These are phyloP conservation scores for Clohesyomyces aquaticus DNA, from an alignment of 495 filamentous ascomycete species.

Conservation along the genomic window DNA sequence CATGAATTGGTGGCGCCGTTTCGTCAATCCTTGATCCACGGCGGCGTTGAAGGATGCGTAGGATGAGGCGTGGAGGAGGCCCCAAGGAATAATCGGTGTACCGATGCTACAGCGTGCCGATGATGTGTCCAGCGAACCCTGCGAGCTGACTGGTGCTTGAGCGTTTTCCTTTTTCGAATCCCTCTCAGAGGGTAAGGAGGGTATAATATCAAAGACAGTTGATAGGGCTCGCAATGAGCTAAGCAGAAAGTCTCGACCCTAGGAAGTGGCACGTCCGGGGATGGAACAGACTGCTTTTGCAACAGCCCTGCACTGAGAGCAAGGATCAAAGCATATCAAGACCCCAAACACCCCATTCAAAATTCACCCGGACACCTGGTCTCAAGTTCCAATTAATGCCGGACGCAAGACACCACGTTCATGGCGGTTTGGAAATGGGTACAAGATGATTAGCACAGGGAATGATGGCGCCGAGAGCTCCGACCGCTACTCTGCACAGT, in stretches of 20 bases:
- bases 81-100: conserved; percentile 12
- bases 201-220: conserved; percentile 23
- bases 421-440: neutral
- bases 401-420: conserved; percentile 14
- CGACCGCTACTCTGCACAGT: conserved; percentile 34
- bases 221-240: neutral
- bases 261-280: neutral
- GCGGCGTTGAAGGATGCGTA: conserved; percentile 7
- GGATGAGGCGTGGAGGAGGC: conserved; percentile 15
- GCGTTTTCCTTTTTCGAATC: conserved; percentile 10
- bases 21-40: conserved; percentile 15
- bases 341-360: conserved; percentile 7
- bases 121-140: conserved; percentile 10
- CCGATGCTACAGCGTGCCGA: conserved; percentile 17
- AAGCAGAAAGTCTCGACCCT: conserved; percentile 10
- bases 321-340: conserved; percentile 27
- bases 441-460: neutral
- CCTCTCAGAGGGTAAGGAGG: conserved; percentile 13
- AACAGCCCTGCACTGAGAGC: conserved; percentile 4
- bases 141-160: conserved; percentile 19
- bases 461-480: conserved; percentile 10
- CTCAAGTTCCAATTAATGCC: conserved; percentile 26
- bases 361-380: conserved; percentile 22
- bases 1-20: conserved; percentile 28
- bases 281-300: conserved; percentile 6